phyloP scores from a whole-genome alignment of 441 rosid species.

The Erysimum pusillum region DNA sequence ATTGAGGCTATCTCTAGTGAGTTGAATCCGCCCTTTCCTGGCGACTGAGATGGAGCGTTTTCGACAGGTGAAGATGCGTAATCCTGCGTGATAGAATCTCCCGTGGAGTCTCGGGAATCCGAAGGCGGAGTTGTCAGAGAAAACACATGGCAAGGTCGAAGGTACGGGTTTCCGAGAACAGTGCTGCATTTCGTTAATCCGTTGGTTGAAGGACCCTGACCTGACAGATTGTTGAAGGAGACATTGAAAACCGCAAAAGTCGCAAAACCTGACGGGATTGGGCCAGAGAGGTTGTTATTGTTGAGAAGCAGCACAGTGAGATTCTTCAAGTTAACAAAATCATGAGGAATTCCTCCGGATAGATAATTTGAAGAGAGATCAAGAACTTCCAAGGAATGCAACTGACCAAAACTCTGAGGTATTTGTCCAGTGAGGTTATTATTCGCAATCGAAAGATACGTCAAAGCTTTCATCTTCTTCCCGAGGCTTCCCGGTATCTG shows the following conservation, averaged over 20 bases:
- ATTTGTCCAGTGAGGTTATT: constrained; percentile 61
- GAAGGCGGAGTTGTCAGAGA: constrained; percentile 47
- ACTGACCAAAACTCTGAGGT: constrained; percentile 55
- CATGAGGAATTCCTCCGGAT: constrained; percentile 59
- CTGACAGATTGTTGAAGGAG: constrained; percentile 60
- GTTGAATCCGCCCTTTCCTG: constrained; percentile 55
- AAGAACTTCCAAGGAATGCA: constrained; percentile 53
- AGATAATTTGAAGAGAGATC: constrained; percentile 65
- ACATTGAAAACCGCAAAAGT: constrained; percentile 55
- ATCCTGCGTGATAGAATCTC: constrained; percentile 41
- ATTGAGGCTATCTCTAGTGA: constrained; percentile 87
- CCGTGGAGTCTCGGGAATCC: constrained; percentile 42
- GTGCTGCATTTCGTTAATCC: constrained; percentile 48
- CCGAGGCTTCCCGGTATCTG: constrained; percentile 56
- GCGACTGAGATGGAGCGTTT: constrained; percentile 33
- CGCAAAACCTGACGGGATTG: constrained; percentile 55
- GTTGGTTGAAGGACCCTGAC: constrained; percentile 49
- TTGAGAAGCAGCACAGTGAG: constrained; percentile 58
- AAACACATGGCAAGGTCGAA: constrained; percentile 51
- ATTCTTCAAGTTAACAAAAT: constrained; percentile 52
- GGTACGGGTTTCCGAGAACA: constrained; percentile 51
- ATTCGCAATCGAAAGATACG: constrained; percentile 56
- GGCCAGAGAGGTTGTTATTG: constrained; percentile 61
- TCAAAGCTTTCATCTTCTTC: constrained; percentile 51
- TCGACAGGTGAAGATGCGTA: constrained; percentile 49